These are phyloP conservation scores for Benincasa hispida DNA, from an alignment of 306 rosid genomes.

Conservation along the genomic window DNA sequence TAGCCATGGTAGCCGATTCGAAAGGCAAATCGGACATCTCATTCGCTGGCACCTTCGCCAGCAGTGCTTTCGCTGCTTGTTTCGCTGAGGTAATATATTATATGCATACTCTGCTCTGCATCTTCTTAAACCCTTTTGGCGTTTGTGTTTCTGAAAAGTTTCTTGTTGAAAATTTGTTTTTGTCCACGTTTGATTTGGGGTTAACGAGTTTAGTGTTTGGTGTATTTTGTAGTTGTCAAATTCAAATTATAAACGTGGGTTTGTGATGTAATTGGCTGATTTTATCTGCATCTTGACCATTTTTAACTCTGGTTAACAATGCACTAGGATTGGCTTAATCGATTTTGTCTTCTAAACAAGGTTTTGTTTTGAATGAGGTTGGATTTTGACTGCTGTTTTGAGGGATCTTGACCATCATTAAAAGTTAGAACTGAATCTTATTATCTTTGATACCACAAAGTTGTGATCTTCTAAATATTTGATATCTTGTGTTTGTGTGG, in stretches of 20 bases:
- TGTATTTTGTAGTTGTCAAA: background rate
- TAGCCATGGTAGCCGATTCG: conserved; percentile 43
- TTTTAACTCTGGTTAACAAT: background rate
- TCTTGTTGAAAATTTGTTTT: background rate
- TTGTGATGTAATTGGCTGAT: background rate
- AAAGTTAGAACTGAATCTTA: background rate
- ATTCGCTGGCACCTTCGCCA: conserved; percentile 41
- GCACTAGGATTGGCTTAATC: background rate
- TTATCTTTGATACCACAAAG: background rate
- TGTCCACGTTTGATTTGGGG: background rate
- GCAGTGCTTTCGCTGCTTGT: conserved; percentile 64
- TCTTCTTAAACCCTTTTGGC: background rate
- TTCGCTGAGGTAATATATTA: conserved; percentile 37
- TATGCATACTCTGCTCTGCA: background rate
- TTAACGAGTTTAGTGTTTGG: background rate
- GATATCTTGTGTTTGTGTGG: background rate
- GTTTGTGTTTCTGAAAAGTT: background rate
- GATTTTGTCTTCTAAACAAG: background rate
- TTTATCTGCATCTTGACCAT: background rate
- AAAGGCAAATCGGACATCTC: conserved; percentile 47
- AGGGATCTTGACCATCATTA: background rate
- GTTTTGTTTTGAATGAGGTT: background rate
- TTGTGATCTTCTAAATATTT: background rate
- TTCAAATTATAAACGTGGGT: background rate
- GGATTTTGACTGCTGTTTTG: background rate